A percentile compares a stretch with the other conserved stretches of the same genome.
These are phyloP conservation scores for Astrothelium macrocarpum DNA, from an alignment of 495 filamentous ascomycete genomes.

Conservation along the genomic window DNA sequence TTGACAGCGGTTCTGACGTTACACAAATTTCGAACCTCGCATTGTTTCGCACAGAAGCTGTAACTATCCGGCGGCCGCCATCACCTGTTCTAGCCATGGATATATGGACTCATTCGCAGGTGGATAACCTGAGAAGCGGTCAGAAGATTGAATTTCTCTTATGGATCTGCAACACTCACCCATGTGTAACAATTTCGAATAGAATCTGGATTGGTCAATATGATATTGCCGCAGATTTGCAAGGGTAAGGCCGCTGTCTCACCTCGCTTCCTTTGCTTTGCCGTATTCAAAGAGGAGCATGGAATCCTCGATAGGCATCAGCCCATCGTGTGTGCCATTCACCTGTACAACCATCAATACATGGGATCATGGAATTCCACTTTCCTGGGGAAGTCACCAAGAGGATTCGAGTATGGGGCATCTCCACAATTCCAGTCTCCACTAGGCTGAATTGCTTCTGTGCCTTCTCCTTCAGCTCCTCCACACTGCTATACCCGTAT, in stretches of 20 bases:
- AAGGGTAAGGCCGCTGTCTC: background rate
- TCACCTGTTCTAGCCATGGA: conserved; percentile 26
- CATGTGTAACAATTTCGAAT: conserved; percentile 21
- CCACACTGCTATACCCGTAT: conserved; percentile 51
- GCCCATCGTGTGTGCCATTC: conserved; percentile 56
- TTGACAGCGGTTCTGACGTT: background rate
- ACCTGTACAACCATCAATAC: background rate
- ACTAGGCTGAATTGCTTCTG: conserved; percentile 64
- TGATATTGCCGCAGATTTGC: conserved; percentile 12
- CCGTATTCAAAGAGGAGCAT: conserved; percentile 62
- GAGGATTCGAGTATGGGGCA: conserved; percentile 50
- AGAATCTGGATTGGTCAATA: conserved; percentile 8
- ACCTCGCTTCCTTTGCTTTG: conserved; percentile 58
- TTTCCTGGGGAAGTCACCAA: conserved; percentile 43
- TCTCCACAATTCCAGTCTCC: conserved; percentile 51
- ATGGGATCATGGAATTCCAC: background rate
- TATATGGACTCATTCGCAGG: conserved; percentile 20
- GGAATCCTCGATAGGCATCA: conserved; percentile 69
- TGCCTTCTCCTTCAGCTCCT: conserved; percentile 49
- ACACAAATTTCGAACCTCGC: background rate
- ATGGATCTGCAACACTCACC: background rate
- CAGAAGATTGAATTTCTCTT: background rate
- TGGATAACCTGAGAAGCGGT: conserved; percentile 11
- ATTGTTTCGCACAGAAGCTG: background rate
- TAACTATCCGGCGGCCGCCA: conserved; percentile 9